phyloP scores from a whole-genome alignment of 1,284 basidiomycete genomes.

The Papiliotrema laurentii region DNA sequence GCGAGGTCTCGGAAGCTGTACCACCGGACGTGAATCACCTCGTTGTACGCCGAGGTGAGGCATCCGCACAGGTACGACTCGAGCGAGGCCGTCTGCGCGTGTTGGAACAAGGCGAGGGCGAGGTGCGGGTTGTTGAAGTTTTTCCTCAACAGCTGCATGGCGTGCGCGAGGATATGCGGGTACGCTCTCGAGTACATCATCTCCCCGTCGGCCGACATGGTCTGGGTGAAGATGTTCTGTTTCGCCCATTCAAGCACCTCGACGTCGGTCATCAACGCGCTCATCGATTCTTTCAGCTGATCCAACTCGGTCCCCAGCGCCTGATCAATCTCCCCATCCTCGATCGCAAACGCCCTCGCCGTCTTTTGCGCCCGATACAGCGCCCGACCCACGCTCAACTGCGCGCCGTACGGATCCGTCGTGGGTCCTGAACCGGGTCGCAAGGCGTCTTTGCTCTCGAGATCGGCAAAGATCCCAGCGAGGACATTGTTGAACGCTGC shows the following conservation, averaged over 20 bases:
- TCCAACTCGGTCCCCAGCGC: slow-evolving; percentile 53
- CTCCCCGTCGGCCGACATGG: slow-evolving; percentile 51
- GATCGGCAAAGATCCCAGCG: slow-evolving; percentile 17
- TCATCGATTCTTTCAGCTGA: slow-evolving; percentile 68
- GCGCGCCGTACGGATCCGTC: slow-evolving; percentile 9
- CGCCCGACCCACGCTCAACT: background rate
- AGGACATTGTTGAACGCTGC: slow-evolving; percentile 23
- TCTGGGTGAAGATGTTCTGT: slow-evolving; percentile 58
- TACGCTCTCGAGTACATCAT: slow-evolving; percentile 52
- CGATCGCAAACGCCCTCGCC: slow-evolving; percentile 2
- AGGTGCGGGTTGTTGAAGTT: slow-evolving; percentile 73
- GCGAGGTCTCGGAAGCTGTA: slow-evolving; percentile 69
- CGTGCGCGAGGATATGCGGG: slow-evolving; percentile 64
- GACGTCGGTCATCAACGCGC: slow-evolving; percentile 62
- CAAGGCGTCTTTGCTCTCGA: slow-evolving; percentile 2
- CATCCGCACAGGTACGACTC: slow-evolving; percentile 81
- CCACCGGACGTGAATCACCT: slow-evolving; percentile 75
- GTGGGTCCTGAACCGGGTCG: background rate
- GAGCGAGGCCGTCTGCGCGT: slow-evolving; percentile 66
- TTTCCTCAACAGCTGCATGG: slow-evolving; percentile 70
- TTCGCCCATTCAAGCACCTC: slow-evolving; percentile 72
- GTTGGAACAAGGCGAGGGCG: slow-evolving; percentile 73
- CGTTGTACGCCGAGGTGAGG: slow-evolving; percentile 76
- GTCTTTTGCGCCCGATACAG: background rate
- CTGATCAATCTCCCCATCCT: slow-evolving; percentile 19